Evolutionary conservation across 495 filamentous ascomycete species (phyloP), one percentile per base, ranked within the genome.

Genomic region (Penicilliopsis zonata): DNA sequence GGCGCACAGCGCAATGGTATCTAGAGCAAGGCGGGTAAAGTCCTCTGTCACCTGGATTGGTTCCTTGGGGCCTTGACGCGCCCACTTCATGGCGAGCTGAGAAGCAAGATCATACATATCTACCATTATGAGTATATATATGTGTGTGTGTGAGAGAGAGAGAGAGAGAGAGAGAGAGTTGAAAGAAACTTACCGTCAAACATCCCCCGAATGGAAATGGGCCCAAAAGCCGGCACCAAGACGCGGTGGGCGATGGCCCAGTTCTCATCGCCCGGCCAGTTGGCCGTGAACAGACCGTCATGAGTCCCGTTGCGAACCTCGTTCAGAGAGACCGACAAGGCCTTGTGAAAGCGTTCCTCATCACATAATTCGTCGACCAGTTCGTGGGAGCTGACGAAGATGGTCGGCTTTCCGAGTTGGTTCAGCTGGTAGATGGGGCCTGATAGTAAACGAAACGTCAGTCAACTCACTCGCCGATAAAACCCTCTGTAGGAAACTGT

Each of bases 81-180:
- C 79, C 77, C 78, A 86, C 53, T 85, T 85, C 40, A 82, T 62
- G 7, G 70, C 65, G n/a, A 86, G 56, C 37, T 88, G 80, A 1
- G 55, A 57, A 0, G 74, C 69, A 29, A 85, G 72, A 43, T 85
- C 82, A 36, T 79, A 73, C 80, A 86, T 86, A 34, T 81, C 76
- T 57, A 12, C 2, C 23, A 13, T 1, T 7, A 10, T 9, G 20
- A 7, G 5, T 33, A 6, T 30, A 12, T 5, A 4, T 13, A 12
- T 5, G 25, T 12, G 13, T 30, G 12, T 9, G 2, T 12, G 5
- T 19, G 14, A 25, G 16, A 12, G 14, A 4, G n/a, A n/a, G n/a
- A n/a, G n/a, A n/a, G n/a, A n/a, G n/a, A n/a, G n/a, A n/a, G n/a
- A n/a, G n/a, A n/a, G n/a, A n/a, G n/a, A n/a, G n/a, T 9, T 13